These are phyloP conservation scores for Jaapia argillacea DNA, from an alignment of 768 basidiomycete genomes.

Conservation along the genomic window DNA sequence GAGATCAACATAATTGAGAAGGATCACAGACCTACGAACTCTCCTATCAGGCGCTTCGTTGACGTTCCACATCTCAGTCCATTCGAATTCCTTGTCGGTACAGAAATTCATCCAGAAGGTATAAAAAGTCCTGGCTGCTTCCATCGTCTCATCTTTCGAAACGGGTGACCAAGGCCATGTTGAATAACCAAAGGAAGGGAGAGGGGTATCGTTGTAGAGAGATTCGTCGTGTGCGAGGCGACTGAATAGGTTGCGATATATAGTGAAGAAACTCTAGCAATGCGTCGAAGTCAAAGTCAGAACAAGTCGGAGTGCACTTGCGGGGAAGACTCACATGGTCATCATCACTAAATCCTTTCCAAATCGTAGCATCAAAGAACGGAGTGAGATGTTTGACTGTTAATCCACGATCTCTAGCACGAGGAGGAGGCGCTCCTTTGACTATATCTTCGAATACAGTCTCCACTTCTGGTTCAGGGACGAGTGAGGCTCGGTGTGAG, in stretches of 20 bases:
- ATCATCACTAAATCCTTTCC: constrained; percentile 54
- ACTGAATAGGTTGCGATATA: constrained; percentile 81
- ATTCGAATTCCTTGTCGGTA: constrained; percentile 80
- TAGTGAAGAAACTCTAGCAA: constrained; percentile 74
- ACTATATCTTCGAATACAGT: constrained; percentile 81
- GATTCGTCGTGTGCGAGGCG: constrained; percentile 78
- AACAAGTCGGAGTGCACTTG: constrained; percentile 2
- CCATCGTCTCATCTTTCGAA: constrained; percentile 31
- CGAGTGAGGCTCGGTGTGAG: constrained; percentile 73
- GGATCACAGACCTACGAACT: constrained; percentile 50
- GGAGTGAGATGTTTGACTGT: constrained; percentile 71
- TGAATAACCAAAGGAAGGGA: constrained; percentile 78
- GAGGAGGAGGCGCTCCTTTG: constrained; percentile 48
- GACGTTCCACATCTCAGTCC: constrained; percentile 79
- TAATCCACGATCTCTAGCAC: constrained; percentile 59
- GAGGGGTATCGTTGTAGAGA: constrained; percentile 29
- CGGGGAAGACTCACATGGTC: constrained; percentile 35
- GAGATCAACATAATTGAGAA: neutral
- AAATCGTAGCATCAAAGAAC: constrained; percentile 72
- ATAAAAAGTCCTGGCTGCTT: constrained; percentile 71
- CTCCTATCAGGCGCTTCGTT: constrained; percentile 82
- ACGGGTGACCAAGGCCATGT: constrained; percentile 59
- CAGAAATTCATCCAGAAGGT: constrained; percentile 78
- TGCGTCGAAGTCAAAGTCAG: neutral
- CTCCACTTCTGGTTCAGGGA: constrained; percentile 76